Evolutionary conservation across 2,329 filamentous ascomycete species (phyloP), one percentile per base, ranked within the genome.

Genomic region (Aspergillus aculeatinus): DNA sequence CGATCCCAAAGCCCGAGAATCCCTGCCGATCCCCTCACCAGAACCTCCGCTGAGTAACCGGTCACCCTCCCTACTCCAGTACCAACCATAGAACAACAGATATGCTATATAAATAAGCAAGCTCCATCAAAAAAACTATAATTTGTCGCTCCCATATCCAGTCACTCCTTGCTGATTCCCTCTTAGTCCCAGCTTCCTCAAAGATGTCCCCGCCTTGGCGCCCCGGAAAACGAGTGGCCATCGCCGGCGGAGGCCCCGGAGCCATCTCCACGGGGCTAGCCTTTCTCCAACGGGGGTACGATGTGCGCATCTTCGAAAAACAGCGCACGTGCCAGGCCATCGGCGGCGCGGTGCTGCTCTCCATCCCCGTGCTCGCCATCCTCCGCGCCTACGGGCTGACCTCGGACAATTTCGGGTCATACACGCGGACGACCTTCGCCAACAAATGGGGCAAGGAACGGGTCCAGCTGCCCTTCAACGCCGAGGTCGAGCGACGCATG

Each of bases 391-490:
- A 35, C 33, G 33, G 33, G 14, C 33, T 35, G 33, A 35, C 11
- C 14, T 12, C 14, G 10, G 33, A 35, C 11, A 57, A 61, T n/a
- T 16, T 64, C 5, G 63, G 62, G 14, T 64, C 62, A 10, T 61
- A 58, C 31, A 65, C 63, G 16, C 44, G 54, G 35, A 35, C 33
- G 12, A 35, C 33, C 14, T 66, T 66, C 35, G 56, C 56, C n/a
- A 65, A 66, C 23, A 60, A 65, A 16, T 16, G 25, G 1, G 61
- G 64, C 3, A 10, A 4, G 16, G 61, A 62, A 33, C 65, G 65
- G 12, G 61, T 65, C 31, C 55, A 63, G 27, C 31, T 67, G 9
- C 60, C 58, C 1, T 67, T 67, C 35, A 67, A 67, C n/a, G 11
- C 35, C n/a, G 23, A 55, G 52, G 39, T 55, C 39, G 42, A 55